Evolutionary conservation across 2,329 filamentous ascomycete species (phyloP).

Genomic region (Colletotrichum sojae): DNA sequence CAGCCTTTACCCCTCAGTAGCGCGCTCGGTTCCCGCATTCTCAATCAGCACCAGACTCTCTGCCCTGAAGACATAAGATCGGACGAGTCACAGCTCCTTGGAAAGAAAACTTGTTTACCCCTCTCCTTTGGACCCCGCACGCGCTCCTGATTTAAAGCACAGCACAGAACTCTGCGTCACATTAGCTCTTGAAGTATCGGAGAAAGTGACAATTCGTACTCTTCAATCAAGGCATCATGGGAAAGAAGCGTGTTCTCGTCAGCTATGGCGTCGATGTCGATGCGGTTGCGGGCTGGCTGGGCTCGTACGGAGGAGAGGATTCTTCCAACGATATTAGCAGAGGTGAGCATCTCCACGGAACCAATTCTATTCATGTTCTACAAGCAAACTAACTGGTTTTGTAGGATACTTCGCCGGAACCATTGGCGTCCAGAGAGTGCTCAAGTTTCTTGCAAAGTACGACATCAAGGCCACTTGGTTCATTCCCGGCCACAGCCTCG

Average conservation of each 20-base stretch:
- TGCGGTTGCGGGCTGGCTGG: slow-evolving; percentile 83
- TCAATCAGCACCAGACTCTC: too few relatives aligned
- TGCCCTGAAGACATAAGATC: slow-evolving; percentile 9
- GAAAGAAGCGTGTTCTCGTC: slow-evolving; percentile 54
- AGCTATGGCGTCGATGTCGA: slow-evolving; percentile 82
- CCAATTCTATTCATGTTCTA: neutral
- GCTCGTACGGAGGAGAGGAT: slow-evolving; percentile 81
- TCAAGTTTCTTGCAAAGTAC: slow-evolving; percentile 81
- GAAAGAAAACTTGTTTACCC: neutral
- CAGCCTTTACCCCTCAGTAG: slow-evolving; percentile 22
- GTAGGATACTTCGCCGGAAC: slow-evolving; percentile 78
- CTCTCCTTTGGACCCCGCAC: neutral
- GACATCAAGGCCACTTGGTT: slow-evolving; percentile 76
- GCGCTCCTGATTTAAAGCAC: too few relatives aligned
- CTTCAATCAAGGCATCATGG: slow-evolving; percentile 45
- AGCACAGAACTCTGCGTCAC: too few relatives aligned
- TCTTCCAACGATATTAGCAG: slow-evolving; percentile 80
- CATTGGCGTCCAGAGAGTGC: slow-evolving; percentile 73
- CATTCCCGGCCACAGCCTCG: slow-evolving; percentile 63
- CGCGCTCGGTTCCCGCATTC: too few relatives aligned
- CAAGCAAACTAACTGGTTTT: neutral
- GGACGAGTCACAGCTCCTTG: neutral
- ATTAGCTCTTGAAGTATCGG: neutral
- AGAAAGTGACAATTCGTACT: neutral
- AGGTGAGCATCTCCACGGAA: slow-evolving; percentile 57